Percentiles rank a stretch among this genome's conserved stretches.
phyloP scores from a whole-genome alignment of 768 basidiomycete species.

The Boletellus emodensis region DNA sequence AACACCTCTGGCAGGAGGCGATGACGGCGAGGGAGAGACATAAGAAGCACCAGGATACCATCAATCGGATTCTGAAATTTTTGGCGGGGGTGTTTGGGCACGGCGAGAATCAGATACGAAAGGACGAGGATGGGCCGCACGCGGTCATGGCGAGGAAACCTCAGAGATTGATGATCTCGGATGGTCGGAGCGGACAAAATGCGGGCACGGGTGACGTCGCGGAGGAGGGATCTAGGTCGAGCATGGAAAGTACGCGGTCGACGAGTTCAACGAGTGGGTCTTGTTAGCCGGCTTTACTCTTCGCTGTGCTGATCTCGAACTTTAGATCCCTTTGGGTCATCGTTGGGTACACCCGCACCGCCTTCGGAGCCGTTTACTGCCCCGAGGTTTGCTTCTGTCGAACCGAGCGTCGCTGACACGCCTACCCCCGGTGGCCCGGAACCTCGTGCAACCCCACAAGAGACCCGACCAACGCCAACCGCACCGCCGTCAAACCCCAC shows the following conservation, averaged over 20 bases:
- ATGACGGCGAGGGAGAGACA: slow-evolving; percentile 72
- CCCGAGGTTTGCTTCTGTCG: slow-evolving; percentile 28
- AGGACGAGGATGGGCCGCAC: slow-evolving; percentile 32
- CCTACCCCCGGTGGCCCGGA: slow-evolving; percentile 15
- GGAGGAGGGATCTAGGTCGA: slow-evolving; percentile 38
- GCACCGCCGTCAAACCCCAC: slow-evolving; percentile 10
- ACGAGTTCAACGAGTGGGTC: slow-evolving; percentile 12
- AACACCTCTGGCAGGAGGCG: slow-evolving; percentile 91
- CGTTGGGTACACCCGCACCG: slow-evolving; percentile 45
- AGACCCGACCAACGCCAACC: slow-evolving; percentile 14
- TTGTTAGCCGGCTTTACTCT: background rate
- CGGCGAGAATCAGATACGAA: slow-evolving; percentile 36
- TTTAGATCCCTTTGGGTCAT: slow-evolving; percentile 40
- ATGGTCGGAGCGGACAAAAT: slow-evolving; percentile 36
- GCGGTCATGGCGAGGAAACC: slow-evolving; percentile 48
- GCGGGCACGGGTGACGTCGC: slow-evolving; percentile 34
- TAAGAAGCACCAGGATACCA: slow-evolving; percentile 93
- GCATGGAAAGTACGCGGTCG: slow-evolving; percentile 26
- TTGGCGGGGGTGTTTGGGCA: slow-evolving; percentile 87
- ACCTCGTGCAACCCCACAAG: slow-evolving; percentile 9
- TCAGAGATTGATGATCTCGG: slow-evolving; percentile 68
- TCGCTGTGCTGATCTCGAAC: slow-evolving; percentile 1
- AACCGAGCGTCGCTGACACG: slow-evolving; percentile 17
- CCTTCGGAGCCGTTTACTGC: slow-evolving; percentile 30
- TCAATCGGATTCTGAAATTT: slow-evolving; percentile 93